A percentile compares a stretch with the other conserved stretches of the same genome.
Evolutionary conservation across 2,329 filamentous ascomycete genomes (phyloP).

Genomic region (Colletotrichum godetiae): DNA sequence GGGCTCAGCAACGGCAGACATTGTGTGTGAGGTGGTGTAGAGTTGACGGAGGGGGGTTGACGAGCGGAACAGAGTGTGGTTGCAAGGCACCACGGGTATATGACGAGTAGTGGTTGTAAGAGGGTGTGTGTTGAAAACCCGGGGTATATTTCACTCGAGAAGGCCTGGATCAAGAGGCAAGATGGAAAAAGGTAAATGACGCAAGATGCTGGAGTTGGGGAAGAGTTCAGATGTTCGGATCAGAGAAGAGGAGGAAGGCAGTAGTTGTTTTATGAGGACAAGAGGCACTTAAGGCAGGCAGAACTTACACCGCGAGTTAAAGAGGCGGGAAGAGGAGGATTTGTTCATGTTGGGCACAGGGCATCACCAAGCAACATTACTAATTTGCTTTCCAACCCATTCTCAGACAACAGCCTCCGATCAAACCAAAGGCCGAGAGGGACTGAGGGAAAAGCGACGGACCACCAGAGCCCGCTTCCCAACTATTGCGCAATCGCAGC

Average conservation of each 20-base stretch:
- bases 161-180: constrained; percentile 22
- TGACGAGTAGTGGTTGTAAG: constrained; percentile 22
- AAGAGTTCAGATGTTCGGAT: constrained; percentile 8
- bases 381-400: constrained; percentile 31
- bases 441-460: not conserved
- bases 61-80: constrained; percentile 11
- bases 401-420: constrained; percentile 10
- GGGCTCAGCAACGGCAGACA: constrained; percentile 45
- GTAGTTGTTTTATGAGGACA: constrained; percentile 35
- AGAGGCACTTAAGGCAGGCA: constrained; percentile 4
- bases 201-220: constrained; percentile 29
- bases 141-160: constrained; percentile 24
- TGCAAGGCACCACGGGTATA: not conserved
- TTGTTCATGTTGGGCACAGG: constrained; percentile 24
- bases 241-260: not conserved
- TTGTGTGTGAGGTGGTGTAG: constrained; percentile 46
- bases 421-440: constrained; percentile 28
- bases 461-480: constrained; percentile 15
- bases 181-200: constrained; percentile 29
- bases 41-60: constrained; percentile 21
- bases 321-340: constrained; percentile 22
- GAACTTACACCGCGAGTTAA: constrained; percentile 31
- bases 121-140: constrained; percentile 27
- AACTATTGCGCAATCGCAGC: constrained; percentile 51
- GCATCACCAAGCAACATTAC: constrained; percentile 37